phyloP scores from a whole-genome alignment of 768 basidiomycete species.

The Dentipellis sp. region DNA sequence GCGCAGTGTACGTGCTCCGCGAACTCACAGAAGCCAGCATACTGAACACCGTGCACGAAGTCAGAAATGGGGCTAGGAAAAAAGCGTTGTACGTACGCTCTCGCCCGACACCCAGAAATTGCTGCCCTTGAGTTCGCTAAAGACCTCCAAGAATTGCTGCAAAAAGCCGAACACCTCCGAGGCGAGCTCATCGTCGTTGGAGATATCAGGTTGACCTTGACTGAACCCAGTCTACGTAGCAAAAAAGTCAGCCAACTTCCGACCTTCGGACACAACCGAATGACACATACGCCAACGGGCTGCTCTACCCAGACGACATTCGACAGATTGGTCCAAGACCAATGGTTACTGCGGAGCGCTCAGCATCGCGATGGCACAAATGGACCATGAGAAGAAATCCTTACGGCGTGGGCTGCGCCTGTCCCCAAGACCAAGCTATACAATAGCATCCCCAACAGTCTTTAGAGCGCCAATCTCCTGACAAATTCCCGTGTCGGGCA shows the following conservation, averaged over 20 bases:
- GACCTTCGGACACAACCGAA: too few species aligned
- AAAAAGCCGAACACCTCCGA: conserved; percentile 44
- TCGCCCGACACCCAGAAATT: conserved; percentile 65
- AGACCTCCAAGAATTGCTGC: conserved; percentile 64
- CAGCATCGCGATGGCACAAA: neutral
- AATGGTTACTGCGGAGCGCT: conserved; percentile 31
- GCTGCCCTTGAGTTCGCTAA: conserved; percentile 60
- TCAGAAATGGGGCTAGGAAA: neutral
- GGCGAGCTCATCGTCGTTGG: conserved; percentile 47
- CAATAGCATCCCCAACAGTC: neutral
- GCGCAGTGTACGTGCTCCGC: neutral
- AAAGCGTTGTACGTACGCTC: conserved; percentile 39
- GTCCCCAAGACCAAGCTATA: conserved; percentile 55
- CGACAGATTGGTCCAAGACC: conserved; percentile 63
- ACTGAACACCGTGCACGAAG: conserved; percentile 9
- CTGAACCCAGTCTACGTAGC: conserved; percentile 50
- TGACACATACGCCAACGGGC: conserved; percentile 42
- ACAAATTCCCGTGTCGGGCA: conserved; percentile 4
- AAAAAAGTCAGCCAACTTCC: neutral
- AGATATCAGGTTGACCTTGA: conserved; percentile 54
- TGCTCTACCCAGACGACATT: conserved; percentile 71
- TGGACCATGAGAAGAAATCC: neutral
- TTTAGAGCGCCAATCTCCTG: neutral
- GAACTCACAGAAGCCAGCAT: conserved; percentile 25
- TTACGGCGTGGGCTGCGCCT: conserved; percentile 45